Percentiles rank a stretch among this genome's conserved stretches.
Evolutionary conservation across 2,329 filamentous ascomycete species (phyloP).

Genomic region (Cladosporium cucumerinum): DNA sequence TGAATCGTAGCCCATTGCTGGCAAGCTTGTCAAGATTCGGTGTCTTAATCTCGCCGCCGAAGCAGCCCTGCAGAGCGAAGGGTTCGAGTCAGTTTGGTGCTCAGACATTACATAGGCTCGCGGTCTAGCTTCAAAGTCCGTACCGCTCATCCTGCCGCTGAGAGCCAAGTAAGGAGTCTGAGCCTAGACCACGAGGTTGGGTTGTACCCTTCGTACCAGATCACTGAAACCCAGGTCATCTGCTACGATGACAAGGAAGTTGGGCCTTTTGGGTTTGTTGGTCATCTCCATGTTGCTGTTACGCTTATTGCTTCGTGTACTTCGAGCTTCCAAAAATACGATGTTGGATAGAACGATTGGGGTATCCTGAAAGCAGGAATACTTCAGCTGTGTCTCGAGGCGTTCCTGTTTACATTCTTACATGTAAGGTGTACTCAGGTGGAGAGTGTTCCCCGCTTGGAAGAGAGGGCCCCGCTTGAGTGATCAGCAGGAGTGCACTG

Average conservation of each 20-base stretch:
- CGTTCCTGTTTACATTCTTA: not conserved
- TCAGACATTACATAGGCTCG: not conserved
- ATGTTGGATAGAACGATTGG: not conserved
- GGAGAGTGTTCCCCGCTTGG: not conserved
- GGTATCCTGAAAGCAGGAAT: not conserved
- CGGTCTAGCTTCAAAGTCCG: not conserved
- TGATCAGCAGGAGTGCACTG: not conserved
- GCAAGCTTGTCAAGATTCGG: slow-evolving; percentile 55
- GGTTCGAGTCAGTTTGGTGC: too few relatives aligned
- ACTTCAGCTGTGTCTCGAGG: not conserved
- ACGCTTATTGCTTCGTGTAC: slow-evolving; percentile 21
- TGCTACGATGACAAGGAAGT: slow-evolving; percentile 55
- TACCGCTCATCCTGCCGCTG: not conserved
- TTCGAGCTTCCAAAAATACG: not conserved
- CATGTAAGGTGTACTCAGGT: not conserved
- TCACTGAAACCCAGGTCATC: slow-evolving; percentile 55
- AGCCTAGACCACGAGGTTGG: not conserved
- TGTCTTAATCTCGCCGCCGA: slow-evolving; percentile 59
- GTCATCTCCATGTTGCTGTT: slow-evolving; percentile 38
- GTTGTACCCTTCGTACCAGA: slow-evolving; percentile 38
- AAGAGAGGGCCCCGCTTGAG: not conserved
- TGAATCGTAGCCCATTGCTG: slow-evolving; percentile 54
- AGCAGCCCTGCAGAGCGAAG: too few relatives aligned
- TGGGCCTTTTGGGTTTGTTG: slow-evolving; percentile 43
- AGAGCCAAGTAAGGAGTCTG: not conserved